Percentiles rank a stretch among this genome's conserved stretches.
phyloP scores from a whole-genome alignment of 2,329 filamentous ascomycete genomes.

The Myriangium duriaei region DNA sequence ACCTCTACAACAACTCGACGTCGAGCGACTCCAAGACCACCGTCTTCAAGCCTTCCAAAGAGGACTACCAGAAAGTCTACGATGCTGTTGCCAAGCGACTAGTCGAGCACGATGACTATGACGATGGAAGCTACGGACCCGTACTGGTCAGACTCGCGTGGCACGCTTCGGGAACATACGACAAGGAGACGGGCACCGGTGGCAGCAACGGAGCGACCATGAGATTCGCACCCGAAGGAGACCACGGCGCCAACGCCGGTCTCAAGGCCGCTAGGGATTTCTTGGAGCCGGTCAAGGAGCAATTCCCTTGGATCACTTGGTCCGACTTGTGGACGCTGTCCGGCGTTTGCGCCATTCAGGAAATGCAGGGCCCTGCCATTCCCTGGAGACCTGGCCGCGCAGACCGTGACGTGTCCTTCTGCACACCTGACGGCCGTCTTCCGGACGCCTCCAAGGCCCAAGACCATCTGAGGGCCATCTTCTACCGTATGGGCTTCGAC shows the following conservation, averaged over 20 bases:
- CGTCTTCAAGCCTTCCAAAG: conserved; percentile 60
- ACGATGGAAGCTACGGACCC: conserved; percentile 91
- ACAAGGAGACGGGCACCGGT: conserved; percentile 75
- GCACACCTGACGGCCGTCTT: conserved; percentile 86
- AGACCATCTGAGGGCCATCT: conserved; percentile 80
- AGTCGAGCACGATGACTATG: conserved; percentile 86
- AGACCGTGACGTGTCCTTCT: conserved; percentile 68
- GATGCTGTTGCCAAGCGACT: conserved; percentile 67
- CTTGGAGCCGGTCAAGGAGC: conserved; percentile 75
- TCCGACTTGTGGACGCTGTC: conserved; percentile 93
- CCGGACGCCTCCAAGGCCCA: conserved; percentile 69
- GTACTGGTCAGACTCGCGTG: conserved; percentile 84
- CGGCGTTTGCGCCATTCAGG: conserved; percentile 77
- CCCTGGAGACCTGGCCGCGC: conserved; percentile 77
- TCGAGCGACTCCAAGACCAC: conserved; percentile 18
- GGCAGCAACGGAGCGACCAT: conserved; percentile 95
- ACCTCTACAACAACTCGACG: conserved; percentile 42
- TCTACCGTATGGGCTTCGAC: conserved; percentile 94
- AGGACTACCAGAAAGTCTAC: conserved; percentile 94
- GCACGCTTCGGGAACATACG: conserved; percentile 89
- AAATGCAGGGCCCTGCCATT: conserved; percentile 81
- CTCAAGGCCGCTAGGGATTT: conserved; percentile 79
- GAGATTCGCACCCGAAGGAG: conserved; percentile 80
- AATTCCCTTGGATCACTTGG: conserved; percentile 93
- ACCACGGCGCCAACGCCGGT: conserved; percentile 89